Evolutionary conservation across 768 basidiomycete genomes (phyloP), one percentile per base, ranked within the genome.

Genomic region (Cubamyces sp.): DNA sequence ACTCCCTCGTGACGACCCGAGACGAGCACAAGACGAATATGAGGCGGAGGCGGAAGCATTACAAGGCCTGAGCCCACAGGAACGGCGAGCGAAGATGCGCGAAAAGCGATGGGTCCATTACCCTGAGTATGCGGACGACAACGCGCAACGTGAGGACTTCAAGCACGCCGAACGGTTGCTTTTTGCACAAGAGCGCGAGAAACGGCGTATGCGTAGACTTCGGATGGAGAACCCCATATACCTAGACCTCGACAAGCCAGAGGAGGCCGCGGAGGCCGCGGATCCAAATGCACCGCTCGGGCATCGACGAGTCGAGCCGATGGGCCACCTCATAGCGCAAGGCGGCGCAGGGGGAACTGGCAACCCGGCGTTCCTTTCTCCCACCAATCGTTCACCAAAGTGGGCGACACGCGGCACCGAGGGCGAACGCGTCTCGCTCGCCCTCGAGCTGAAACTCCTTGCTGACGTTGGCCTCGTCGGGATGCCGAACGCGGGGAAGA

Each of bases 381-480:
- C 84, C 2, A 75, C 81, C 28, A 89, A 86, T 60, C 87, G 92
- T 2, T 87, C 92, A 0, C 94, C 96, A 3, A 93, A 94, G 73
- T 91, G 91, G 64, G 96, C 92, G 0, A 88, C 91, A 18, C 83
- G 87, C 18, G 94, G 92, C 0, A 80, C 82, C 8, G 83, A 84
- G 4, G 94, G 91, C 12, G 91, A 94, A 68, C 81, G 85, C 5
- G 76, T 96, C 64, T 88, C 90, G 0, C 82, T 98, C n/a, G 82
- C 87, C 19, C 80, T 99, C 15, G 96, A 97, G 73, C 88, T 99
- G 63, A 98, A 98, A 74, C 82, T 96, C 6, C 81, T 96, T 3
- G 94, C 96, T 2, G 96, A 99, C 73, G 81, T 98, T n/a, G 97
- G 94, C 0, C 79, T 99, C 19, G 95, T 99, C 2, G 97, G 97